Evolutionary conservation across 768 basidiomycete species (phyloP), one percentile per base, ranked within the genome.

Genomic region (Russula sp.): DNA sequence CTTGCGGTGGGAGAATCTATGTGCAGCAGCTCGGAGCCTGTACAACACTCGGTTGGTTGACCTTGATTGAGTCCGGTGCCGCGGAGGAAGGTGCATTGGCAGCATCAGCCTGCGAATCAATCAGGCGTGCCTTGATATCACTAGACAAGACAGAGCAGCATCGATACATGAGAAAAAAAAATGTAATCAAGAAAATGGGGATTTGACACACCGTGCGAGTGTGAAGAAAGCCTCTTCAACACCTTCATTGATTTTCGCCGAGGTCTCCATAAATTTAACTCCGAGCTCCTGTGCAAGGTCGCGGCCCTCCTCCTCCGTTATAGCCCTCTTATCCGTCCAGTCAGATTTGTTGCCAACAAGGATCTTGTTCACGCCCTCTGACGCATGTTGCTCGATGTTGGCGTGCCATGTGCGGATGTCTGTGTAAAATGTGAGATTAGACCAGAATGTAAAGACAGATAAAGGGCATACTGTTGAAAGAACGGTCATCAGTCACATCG

Each of bases 151-250:
- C 28, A 24, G 24, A 16, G 24, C 24, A 34, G 5, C 5, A 32
- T 50, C 42, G 38, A 54, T 32, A 36, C 30, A 46, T 60, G 48
- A 32, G 24, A 40, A 20, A 30, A 24, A 26, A 22, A 30, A n/a
- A n/a, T n/a, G 36, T 20, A 24, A 13, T 36, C 51, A 16, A 38
- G 26, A 51, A 57, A 26, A 26, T 10, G 20, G 51, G 16, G 42
- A 40, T 40, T 28, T 46, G 48, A 79, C 87, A 68, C 66, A 96
- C 95, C 94, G 86, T 34, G 97, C 94, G 62, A 98, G 83, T 5
- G 90, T 91, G 77, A 98, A 97, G 83, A 99, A 99, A 14, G 96
- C 96, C 70, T 98, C 94, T 78, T 99, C 97, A 40, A 99, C 97
- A 64, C 94, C 94, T 57, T 96, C 94, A 75, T 98, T 98, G 52